These are phyloP conservation scores for Neophaeococcomyces aloes DNA, from an alignment of 2,329 filamentous ascomycete species.

Conservation along the genomic window DNA sequence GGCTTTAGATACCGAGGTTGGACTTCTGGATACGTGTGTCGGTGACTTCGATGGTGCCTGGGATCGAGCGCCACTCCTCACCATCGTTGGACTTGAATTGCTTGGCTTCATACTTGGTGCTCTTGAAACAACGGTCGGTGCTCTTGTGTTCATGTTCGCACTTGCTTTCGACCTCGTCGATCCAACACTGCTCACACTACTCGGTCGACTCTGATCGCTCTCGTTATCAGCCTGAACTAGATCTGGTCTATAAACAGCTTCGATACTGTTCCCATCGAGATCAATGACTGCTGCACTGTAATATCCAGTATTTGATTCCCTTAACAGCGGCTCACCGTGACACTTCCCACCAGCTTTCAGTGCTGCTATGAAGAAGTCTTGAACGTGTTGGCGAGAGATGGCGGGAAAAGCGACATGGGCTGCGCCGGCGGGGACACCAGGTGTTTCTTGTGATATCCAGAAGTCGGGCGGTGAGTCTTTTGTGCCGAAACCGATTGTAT, in stretches of 20 bases:
- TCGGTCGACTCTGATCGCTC: conserved; percentile 11
- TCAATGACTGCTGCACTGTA: conserved; percentile 59
- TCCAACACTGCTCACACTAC: conserved; percentile 4
- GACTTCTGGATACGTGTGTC: conserved; percentile 8
- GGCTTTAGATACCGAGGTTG: conserved; percentile 4
- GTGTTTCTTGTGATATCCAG: conserved; percentile 52
- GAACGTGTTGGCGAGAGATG: conserved; percentile 52
- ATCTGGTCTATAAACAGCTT: conserved; percentile 53
- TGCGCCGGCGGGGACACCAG: conserved; percentile 42
- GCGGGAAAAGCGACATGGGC: conserved; percentile 60
- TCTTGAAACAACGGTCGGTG: conserved; percentile 2
- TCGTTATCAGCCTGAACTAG: conserved; percentile 28
- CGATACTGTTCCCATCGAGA: conserved; percentile 73
- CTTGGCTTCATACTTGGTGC: conserved; percentile 40
- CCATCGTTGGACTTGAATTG: conserved; percentile 91
- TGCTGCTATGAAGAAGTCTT: conserved; percentile 61
- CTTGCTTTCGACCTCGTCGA: conserved; percentile 1
- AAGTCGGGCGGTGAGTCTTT: conserved; percentile 45
- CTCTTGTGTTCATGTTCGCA: background rate
- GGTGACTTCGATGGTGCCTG: conserved; percentile 11
- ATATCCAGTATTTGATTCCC: conserved; percentile 43
- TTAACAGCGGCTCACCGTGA: conserved; percentile 45
- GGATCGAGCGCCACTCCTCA: conserved; percentile 52
- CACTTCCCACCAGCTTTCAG: conserved; percentile 53
- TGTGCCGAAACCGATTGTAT: conserved; percentile 49